These are phyloP conservation scores for Cyanodermella asteris DNA, from an alignment of 2,329 filamentous ascomycete genomes.

Conservation along the genomic window DNA sequence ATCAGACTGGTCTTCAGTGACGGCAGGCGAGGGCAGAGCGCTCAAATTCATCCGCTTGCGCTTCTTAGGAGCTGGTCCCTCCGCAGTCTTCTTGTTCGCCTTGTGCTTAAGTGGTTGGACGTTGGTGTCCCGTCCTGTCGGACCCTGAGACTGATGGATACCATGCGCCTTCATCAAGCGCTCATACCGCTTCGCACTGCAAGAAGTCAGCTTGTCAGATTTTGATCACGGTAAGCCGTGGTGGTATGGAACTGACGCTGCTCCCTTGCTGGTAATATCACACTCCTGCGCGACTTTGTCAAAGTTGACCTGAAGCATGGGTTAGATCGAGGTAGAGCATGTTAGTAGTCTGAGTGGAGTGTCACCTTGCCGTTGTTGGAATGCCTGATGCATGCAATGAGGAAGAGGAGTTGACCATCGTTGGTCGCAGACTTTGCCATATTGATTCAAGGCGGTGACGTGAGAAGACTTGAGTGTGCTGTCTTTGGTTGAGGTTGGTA, in stretches of 20 bases:
- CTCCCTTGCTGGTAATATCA: constrained; percentile 40
- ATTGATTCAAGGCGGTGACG: not conserved
- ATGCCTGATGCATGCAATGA: constrained; percentile 43
- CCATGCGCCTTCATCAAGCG: constrained; percentile 39
- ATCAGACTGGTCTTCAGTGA: no score
- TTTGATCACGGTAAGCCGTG: constrained; percentile 1
- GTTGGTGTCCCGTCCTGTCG: no score
- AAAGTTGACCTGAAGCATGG: constrained; percentile 48
- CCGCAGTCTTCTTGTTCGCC: no score
- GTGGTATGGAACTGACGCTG: constrained; percentile 36
- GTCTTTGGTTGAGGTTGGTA: no score
- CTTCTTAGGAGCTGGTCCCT: no score
- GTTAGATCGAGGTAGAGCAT: constrained; percentile 1
- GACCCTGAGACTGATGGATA: constrained; percentile 20
- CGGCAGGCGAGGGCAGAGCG: no score
- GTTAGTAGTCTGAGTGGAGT: not conserved
- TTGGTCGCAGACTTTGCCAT: constrained; percentile 31
- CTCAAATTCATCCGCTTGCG: no score
- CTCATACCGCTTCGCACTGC: constrained; percentile 45
- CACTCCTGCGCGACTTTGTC: constrained; percentile 41
- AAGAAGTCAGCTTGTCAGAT: no score
- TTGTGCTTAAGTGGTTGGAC: no score
- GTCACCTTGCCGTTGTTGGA: constrained; percentile 37
- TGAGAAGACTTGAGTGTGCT: not conserved
- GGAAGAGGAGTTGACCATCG: constrained; percentile 40